A percentile compares a stretch with the other conserved stretches of the same genome.
phyloP scores from a whole-genome alignment of 1,284 basidiomycete species.

The Ceratobasidium sp. region DNA sequence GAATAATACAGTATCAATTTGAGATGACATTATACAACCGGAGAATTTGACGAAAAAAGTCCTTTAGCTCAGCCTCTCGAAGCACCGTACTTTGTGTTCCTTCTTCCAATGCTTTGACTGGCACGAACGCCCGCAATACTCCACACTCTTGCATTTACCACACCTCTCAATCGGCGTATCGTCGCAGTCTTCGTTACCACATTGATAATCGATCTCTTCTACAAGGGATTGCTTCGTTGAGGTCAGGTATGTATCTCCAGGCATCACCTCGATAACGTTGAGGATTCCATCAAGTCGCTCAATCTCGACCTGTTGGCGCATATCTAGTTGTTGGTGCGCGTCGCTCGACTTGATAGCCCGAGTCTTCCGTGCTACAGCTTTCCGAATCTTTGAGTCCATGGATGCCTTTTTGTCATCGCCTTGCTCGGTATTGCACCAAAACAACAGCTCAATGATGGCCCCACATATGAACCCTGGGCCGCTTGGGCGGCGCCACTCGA shows the following conservation, averaged over 20 bases:
- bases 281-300: slow-evolving; percentile 30
- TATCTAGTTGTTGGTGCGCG: not conserved
- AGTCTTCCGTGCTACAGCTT: slow-evolving; percentile 1
- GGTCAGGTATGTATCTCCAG: slow-evolving; percentile 11
- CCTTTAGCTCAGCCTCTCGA: not conserved
- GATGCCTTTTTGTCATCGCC: slow-evolving; percentile 34
- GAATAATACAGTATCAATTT: not conserved
- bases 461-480: slow-evolving; percentile 34
- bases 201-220: not conserved
- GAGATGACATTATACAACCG: not conserved
- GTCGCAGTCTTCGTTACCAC: slow-evolving; percentile 25
- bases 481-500: slow-evolving; percentile 36
- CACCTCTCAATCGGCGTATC: slow-evolving; percentile 16
- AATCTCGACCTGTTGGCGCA: slow-evolving; percentile 7
- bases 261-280: slow-evolving; percentile 16
- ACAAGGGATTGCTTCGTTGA: not conserved
- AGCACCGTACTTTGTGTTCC: slow-evolving; percentile 30
- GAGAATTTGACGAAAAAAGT: not conserved
- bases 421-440: slow-evolving; percentile 25
- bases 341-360: slow-evolving; percentile 4
- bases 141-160: slow-evolving; percentile 12
- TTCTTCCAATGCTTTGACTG: slow-evolving; percentile 35
- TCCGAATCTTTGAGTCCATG: slow-evolving; percentile 23
- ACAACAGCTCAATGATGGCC: slow-evolving; percentile 23
- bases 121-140: slow-evolving; percentile 27